A percentile compares a stretch with the other conserved stretches of the same genome.
These are phyloP conservation scores for Aspergillus ellipticus DNA, from an alignment of 495 filamentous ascomycete species.

Conservation along the genomic window DNA sequence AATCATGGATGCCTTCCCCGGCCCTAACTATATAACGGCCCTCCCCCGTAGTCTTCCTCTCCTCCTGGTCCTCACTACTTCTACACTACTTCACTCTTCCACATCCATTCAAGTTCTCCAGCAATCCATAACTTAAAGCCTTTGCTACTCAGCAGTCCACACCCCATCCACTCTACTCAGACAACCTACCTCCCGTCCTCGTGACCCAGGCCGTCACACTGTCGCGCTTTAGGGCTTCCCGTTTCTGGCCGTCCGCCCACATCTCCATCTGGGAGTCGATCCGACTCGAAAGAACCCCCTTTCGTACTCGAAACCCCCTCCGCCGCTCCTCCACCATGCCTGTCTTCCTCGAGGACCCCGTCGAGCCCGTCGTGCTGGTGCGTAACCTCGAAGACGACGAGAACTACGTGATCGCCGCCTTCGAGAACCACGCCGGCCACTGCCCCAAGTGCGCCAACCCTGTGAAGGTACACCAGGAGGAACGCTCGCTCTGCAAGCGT, in stretches of 20 bases:
- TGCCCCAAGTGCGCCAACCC: constrained; percentile 42
- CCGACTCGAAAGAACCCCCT: constrained; percentile 15
- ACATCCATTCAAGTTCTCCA: neutral
- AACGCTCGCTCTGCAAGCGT: constrained; percentile 43
- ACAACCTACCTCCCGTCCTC: constrained; percentile 5
- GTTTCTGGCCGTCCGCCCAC: constrained; percentile 21
- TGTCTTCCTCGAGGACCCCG: constrained; percentile 17
- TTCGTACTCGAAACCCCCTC: constrained; percentile 10
- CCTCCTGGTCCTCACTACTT: neutral
- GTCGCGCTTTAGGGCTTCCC: constrained; percentile 28
- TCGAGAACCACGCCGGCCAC: constrained; percentile 37
- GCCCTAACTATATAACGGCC: constrained; percentile 3
- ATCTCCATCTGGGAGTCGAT: constrained; percentile 22
- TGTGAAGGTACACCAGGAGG: constrained; percentile 30
- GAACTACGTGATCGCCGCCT: constrained; percentile 34
- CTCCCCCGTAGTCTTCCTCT: neutral
- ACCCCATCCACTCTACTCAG: constrained; percentile 7
- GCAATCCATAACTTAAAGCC: neutral
- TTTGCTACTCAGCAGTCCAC: neutral
- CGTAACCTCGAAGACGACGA: constrained; percentile 46
- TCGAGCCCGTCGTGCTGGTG: constrained; percentile 29
- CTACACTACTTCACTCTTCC: neutral
- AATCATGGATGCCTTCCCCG: neutral
- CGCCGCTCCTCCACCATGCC: constrained; percentile 36
- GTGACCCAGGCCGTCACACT: constrained; percentile 29